A percentile compares a stretch with the other conserved stretches of the same genome.
Conservation (phyloP, 106 monocot species). For the Dendrobium catenatum region DNA sequence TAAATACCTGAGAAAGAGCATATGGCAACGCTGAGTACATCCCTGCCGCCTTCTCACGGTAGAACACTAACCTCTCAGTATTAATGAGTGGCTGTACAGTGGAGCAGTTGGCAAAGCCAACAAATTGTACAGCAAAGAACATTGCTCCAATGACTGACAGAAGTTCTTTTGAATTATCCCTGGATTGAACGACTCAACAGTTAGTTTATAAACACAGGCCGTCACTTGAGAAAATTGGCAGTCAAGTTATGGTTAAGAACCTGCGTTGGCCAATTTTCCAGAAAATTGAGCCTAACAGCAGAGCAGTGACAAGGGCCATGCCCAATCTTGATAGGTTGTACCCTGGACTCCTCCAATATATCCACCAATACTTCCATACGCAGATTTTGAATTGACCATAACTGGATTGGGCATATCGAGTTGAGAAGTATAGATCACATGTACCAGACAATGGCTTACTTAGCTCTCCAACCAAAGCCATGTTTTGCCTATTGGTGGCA, state of each 20-base stretch:
- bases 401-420: constrained; percentile 26
- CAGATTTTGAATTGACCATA: constrained; percentile 38
- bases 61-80: constrained; percentile 62
- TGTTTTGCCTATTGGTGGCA: constrained; percentile 37
- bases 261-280: constrained; percentile 51
- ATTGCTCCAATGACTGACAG: constrained; percentile 55
- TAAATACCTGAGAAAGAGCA: constrained; percentile 58
- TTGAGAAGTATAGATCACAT: constrained; percentile 33
- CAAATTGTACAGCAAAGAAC: constrained; percentile 46
- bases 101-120: constrained; percentile 47
- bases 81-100: constrained; percentile 55
- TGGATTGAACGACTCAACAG: constrained; percentile 11
- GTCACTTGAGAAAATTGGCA: not conserved
- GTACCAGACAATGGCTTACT: constrained; percentile 34
- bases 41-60: constrained; percentile 70
- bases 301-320: constrained; percentile 26
- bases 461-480: constrained; percentile 37
- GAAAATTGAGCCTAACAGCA: constrained; percentile 20
- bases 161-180: constrained; percentile 40
- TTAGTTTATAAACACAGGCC: not conserved
- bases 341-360: constrained; percentile 61
- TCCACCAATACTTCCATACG: constrained; percentile 55
- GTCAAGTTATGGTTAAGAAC: constrained; percentile 13
- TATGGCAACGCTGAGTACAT: constrained; percentile 82
- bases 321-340: constrained; percentile 45